Evolutionary conservation across 106 monocot species (phyloP).

Genomic region (Allium fistulosum): DNA sequence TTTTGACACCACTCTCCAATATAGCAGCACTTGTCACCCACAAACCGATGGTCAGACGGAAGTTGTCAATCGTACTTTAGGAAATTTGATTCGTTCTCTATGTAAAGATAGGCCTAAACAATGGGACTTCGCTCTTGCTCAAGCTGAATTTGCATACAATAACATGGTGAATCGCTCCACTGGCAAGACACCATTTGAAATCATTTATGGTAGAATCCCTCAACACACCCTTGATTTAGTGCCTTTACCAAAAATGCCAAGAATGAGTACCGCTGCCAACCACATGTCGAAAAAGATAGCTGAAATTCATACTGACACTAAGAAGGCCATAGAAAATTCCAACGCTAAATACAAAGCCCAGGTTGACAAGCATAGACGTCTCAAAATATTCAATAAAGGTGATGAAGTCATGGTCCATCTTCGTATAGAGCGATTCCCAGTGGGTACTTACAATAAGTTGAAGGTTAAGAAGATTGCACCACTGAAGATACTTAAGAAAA

Average conservation of each 20-base stretch:
- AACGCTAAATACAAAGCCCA: no score
- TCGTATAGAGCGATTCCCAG: slow-evolving; percentile 9
- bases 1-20: background rate
- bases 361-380: no score
- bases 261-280: no score
- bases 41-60: slow-evolving; percentile 10
- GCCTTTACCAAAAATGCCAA: no score
- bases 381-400: slow-evolving; percentile 8
- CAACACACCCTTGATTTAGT: no score
- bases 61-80: slow-evolving; percentile 10
- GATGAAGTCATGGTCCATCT: slow-evolving; percentile 13
- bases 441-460: slow-evolving; percentile 6
- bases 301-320: no score
- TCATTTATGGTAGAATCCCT: slow-evolving; percentile 8
- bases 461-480: slow-evolving; percentile 10
- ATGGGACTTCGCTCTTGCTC: background rate
- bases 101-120: background rate
- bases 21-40: slow-evolving; percentile 5
- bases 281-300: no score
- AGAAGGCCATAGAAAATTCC: no score
- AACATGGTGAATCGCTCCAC: background rate
- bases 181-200: slow-evolving; percentile 2
- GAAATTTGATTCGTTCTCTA: background rate
- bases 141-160: slow-evolving; percentile 7
- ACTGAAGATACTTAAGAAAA: background rate